Conservation (phyloP, 352 stramenopile genomes). For the Phytophthora constricta region DNA sequence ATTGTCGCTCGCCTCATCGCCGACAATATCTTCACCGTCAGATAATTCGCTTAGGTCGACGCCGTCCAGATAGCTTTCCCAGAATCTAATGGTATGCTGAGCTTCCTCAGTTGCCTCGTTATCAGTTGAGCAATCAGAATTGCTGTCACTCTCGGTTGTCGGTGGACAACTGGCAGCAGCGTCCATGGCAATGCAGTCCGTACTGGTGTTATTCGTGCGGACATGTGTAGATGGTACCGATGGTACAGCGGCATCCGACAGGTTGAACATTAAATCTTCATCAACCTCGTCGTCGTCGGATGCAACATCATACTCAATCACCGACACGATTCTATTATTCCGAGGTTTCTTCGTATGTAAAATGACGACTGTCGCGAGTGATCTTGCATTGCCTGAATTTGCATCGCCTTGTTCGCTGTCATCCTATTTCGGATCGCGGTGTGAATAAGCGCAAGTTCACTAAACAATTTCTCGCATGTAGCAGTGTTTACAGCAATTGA, state of each 20-base stretch:
- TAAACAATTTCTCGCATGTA: conserved; percentile 9
- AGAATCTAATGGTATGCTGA: neutral
- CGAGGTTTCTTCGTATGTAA: neutral
- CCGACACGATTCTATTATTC: neutral
- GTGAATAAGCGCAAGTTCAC: conserved; percentile 2
- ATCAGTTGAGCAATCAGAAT: neutral
- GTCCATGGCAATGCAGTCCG: too few relatives aligned
- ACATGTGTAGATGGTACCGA: too few relatives aligned
- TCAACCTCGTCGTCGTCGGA: neutral
- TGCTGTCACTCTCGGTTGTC: too few relatives aligned
- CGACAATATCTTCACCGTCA: neutral
- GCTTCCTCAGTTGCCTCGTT: neutral
- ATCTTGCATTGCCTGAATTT: neutral
- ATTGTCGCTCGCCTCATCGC: neutral
- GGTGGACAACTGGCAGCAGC: too few relatives aligned
- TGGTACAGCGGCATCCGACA: too few relatives aligned
- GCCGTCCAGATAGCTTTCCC: neutral
- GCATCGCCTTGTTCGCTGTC: neutral
- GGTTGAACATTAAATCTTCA: too few relatives aligned
- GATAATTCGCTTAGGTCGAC: neutral
- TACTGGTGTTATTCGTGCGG: too few relatives aligned
- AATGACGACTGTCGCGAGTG: neutral
- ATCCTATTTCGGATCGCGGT: neutral
- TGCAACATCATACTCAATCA: neutral
- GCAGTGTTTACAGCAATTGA: conserved; percentile 10